phyloP scores from a whole-genome alignment of 352 stramenopile genomes.

The Globisporangium rhizosaccharum region DNA sequence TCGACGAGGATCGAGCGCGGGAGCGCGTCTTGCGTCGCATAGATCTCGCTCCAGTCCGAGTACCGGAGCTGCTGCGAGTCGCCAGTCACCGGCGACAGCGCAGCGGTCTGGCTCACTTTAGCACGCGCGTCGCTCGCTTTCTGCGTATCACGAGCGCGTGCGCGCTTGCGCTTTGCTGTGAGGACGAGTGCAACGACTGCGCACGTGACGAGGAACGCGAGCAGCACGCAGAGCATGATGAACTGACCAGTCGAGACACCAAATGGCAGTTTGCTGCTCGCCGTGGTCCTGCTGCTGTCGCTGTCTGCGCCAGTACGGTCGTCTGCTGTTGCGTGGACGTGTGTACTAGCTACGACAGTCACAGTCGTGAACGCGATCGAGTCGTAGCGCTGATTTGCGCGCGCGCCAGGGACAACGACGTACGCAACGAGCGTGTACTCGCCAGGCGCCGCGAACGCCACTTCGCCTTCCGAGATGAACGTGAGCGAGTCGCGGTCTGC shows the following conservation, averaged over 20 bases:
- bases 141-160: conserved; percentile 3
- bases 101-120: conserved; percentile 11
- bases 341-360: not conserved
- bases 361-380: conserved; percentile 24
- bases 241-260: conserved; percentile 22
- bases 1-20: conserved; percentile 29
- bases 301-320: not conserved
- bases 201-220: conserved; percentile 19
- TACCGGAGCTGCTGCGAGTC: conserved; percentile 23
- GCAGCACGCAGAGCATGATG: conserved; percentile 16
- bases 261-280: not conserved
- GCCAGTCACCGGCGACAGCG: conserved; percentile 13
- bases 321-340: conserved; percentile 1
- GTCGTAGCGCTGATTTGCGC: conserved; percentile 21
- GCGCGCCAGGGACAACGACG: conserved; percentile 19
- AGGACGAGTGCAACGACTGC: conserved; percentile 15
- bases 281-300: not conserved
- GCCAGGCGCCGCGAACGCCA: conserved; percentile 19
- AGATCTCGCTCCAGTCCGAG: conserved; percentile 45
- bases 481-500: conserved; percentile 6
- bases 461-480: conserved; percentile 18
- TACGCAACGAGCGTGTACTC: conserved; percentile 29
- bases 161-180: conserved; percentile 8
- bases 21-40: conserved; percentile 32
- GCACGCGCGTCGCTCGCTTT: conserved; percentile 1